Percentiles rank a stretch among this genome's conserved stretches.
Conservation (phyloP, 352 stramenopile species). For the Phytophthora cactorum region DNA sequence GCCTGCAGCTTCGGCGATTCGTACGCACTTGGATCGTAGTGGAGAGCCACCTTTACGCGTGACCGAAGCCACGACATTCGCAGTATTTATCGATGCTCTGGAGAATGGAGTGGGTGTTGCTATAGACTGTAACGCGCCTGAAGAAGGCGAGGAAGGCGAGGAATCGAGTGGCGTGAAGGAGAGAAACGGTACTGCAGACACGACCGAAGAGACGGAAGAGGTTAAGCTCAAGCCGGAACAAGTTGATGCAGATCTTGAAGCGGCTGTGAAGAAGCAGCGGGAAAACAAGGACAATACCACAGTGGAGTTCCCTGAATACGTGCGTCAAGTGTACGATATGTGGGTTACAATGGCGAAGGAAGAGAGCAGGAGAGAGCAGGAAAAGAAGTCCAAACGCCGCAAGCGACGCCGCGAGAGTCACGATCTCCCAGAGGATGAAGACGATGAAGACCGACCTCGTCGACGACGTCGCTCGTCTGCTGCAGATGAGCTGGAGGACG, state of each 20-base stretch:
- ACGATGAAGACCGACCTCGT: conserved; percentile 35
- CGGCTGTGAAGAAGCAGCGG: conserved; percentile 32
- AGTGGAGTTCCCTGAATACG: conserved; percentile 40
- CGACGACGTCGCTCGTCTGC: conserved; percentile 36
- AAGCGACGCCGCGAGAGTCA: conserved; percentile 33
- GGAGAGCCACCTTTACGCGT: conserved; percentile 40
- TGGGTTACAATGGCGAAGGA: conserved; percentile 47
- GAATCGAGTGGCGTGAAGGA: conserved; percentile 4
- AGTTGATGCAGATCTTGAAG: conserved; percentile 27
- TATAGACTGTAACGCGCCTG: conserved; percentile 55
- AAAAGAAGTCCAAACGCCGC: conserved; percentile 32
- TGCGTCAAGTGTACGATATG: conserved; percentile 54
- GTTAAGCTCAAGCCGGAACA: conserved; percentile 19
- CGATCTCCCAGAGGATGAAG: conserved; percentile 14
- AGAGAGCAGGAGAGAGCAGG: conserved; percentile 28
- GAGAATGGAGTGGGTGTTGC: conserved; percentile 36
- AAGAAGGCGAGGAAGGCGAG: conserved; percentile 68
- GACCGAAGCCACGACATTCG: conserved; percentile 40
- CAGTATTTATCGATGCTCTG: conserved; percentile 45
- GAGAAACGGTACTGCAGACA: conserved; percentile 1
- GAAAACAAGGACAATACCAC: conserved; percentile 23
- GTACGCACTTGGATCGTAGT: conserved; percentile 36
- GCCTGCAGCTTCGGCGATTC: conserved; percentile 31
- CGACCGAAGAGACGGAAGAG: conserved; percentile 5
- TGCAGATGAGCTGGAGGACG: conserved; percentile 27